Evolutionary conservation across 768 basidiomycete genomes (phyloP).

Genomic region (Multifurca ochricompacta): DNA sequence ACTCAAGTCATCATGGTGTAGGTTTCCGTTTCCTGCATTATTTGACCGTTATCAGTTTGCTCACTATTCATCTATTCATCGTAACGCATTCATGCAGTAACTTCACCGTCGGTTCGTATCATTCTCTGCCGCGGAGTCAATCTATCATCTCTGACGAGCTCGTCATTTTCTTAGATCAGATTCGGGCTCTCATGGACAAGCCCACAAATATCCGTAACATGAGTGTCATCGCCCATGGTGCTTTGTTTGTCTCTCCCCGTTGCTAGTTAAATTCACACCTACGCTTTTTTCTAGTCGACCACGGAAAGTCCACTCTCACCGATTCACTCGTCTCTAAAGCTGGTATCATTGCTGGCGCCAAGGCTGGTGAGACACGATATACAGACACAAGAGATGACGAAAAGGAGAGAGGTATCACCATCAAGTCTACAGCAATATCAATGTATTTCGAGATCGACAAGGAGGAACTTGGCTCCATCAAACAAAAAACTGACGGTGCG

Average conservation of each 20-base stretch:
- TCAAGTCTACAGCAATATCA: constrained; percentile 99
- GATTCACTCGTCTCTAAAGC: constrained; percentile 99
- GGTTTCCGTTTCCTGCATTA: constrained; percentile 38
- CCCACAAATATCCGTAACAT: constrained; percentile 93
- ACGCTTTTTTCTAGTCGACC: constrained; percentile 64
- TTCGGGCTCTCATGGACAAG: constrained; percentile 80
- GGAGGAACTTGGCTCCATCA: constrained; percentile 77
- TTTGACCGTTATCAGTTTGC: not conserved
- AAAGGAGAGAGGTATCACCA: constrained; percentile 99
- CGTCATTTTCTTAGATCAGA: constrained; percentile 53
- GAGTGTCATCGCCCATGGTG: constrained; percentile 90
- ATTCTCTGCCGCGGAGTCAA: not conserved
- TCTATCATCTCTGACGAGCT: constrained; percentile 27
- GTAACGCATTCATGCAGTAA: constrained; percentile 8
- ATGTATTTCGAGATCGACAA: constrained; percentile 98
- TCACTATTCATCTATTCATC: not conserved
- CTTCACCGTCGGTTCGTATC: constrained; percentile 20
- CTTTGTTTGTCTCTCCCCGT: constrained; percentile 27
- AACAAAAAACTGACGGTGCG: constrained; percentile 90
- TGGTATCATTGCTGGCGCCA: constrained; percentile 92
- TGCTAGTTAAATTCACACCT: constrained; percentile 19
- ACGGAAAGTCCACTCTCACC: constrained; percentile 99
- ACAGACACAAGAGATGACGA: constrained; percentile 97
- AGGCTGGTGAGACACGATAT: constrained; percentile 95
- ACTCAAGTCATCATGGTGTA: constrained; percentile 74